These are phyloP conservation scores for Polygonum maritimum DNA, from an alignment of 148 eudicot genomes.

Conservation along the genomic window DNA sequence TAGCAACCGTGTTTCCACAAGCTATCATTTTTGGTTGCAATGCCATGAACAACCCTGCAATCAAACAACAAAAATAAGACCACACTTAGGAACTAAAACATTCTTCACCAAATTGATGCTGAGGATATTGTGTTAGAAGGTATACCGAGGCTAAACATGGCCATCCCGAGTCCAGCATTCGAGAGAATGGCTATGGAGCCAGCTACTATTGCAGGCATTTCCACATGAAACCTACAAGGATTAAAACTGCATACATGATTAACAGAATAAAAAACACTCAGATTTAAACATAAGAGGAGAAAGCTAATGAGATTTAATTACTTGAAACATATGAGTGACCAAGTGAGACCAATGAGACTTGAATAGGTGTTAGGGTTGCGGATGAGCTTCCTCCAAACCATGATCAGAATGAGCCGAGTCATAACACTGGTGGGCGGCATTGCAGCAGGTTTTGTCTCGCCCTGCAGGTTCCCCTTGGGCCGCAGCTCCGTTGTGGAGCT, in stretches of 20 bases:
- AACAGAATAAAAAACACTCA: background rate
- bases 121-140: background rate
- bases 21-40: slow-evolving; percentile 9
- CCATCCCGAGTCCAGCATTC: slow-evolving; percentile 96
- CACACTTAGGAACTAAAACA: too few species aligned
- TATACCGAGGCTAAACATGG: slow-evolving; percentile 86
- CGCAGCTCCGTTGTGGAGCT: slow-evolving; percentile 72
- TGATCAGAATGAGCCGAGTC: slow-evolving; percentile 56
- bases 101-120: background rate
- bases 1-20: slow-evolving; percentile 21
- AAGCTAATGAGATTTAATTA: background rate
- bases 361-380: slow-evolving; percentile 68
- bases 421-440: slow-evolving; percentile 64
- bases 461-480: slow-evolving; percentile 36
- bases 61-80: background rate
- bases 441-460: slow-evolving; percentile 39
- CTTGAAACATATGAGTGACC: slow-evolving; percentile 48
- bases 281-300: background rate
- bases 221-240: slow-evolving; percentile 65
- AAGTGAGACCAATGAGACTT: slow-evolving; percentile 53
- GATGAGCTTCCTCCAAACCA: slow-evolving; percentile 70
- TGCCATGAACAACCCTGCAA: slow-evolving; percentile 58
- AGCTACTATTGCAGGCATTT: slow-evolving; percentile 64
- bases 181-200: slow-evolving; percentile 69
- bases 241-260: background rate